Conservation (phyloP, 257 asterid genomes). For the Nicotiana sylvestris region DNA sequence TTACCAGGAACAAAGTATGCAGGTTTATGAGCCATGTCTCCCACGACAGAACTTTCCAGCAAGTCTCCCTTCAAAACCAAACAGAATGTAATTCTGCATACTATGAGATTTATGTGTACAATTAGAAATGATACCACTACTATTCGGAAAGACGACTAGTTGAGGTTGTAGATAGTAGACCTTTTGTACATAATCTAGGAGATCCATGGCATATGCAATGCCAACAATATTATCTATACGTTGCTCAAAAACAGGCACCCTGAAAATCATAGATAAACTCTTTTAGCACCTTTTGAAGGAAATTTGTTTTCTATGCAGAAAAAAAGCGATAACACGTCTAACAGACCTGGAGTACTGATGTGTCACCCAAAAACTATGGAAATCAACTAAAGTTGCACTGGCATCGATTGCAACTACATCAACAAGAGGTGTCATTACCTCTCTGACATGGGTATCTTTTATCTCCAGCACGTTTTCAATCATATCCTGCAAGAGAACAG, state of each 20-base stretch:
- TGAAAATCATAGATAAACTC: slow-evolving; percentile 26
- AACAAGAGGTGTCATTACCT: slow-evolving; percentile 99
- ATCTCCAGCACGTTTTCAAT: slow-evolving; percentile 96
- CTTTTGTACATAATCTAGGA: slow-evolving; percentile 89
- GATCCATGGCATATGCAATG: slow-evolving; percentile 99
- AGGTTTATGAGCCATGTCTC: slow-evolving; percentile 95
- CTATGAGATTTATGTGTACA: slow-evolving; percentile 42
- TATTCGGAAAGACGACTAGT: slow-evolving; percentile 8
- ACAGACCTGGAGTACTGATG: slow-evolving; percentile 92
- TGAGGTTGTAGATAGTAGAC: slow-evolving; percentile 35
- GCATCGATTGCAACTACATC: slow-evolving; percentile 95
- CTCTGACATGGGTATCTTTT: slow-evolving; percentile 97
- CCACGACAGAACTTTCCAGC: slow-evolving; percentile 79
- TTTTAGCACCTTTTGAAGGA: slow-evolving; percentile 13
- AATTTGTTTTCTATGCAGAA: slow-evolving; percentile 1
- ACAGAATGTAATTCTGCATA: slow-evolving; percentile 48
- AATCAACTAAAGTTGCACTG: slow-evolving; percentile 85
- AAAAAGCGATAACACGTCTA: slow-evolving; percentile 14
- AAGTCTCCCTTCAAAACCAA: slow-evolving; percentile 92
- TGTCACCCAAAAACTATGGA: slow-evolving; percentile 89
- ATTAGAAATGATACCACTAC: slow-evolving; percentile 25
- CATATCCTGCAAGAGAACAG: slow-evolving; percentile 71
- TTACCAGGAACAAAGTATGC: slow-evolving; percentile 99
- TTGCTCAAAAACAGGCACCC: slow-evolving; percentile 98
- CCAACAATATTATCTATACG: slow-evolving; percentile 97